Evolutionary conservation across 345 rosid genomes (phyloP).

Genomic region (Dimocarpus longan): DNA sequence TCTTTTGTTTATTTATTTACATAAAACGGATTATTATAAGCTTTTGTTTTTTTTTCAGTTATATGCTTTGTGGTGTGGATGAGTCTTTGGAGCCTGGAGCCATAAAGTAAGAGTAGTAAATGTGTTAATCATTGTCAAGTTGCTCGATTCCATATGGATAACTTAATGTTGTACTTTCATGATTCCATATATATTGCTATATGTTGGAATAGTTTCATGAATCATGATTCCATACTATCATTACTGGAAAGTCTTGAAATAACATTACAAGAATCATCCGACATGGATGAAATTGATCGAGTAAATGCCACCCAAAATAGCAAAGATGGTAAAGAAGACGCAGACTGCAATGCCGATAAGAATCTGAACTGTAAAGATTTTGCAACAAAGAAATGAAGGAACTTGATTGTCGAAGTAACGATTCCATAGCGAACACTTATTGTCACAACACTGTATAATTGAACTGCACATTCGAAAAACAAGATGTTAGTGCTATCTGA

Average conservation of each 20-base stretch:
- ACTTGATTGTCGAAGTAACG: conserved; percentile 23
- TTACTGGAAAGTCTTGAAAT: neutral
- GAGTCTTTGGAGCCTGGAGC: neutral
- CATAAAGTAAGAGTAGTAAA: neutral
- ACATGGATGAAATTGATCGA: conserved; percentile 26
- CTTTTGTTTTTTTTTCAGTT: neutral
- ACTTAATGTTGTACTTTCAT: neutral
- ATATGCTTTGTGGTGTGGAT: no score
- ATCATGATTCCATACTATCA: neutral
- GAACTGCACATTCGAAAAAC: conserved; percentile 7
- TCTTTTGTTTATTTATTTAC: no score
- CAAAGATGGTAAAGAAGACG: conserved; percentile 16
- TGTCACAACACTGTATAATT: neutral
- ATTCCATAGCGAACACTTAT: conserved; percentile 3
- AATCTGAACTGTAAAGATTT: conserved; percentile 24
- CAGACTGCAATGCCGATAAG: neutral
- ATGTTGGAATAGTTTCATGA: neutral
- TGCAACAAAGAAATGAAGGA: conserved; percentile 27
- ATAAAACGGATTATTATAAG: no score
- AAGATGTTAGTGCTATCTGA: neutral
- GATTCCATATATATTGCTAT: no score
- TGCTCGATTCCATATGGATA: neutral
- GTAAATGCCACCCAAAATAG: conserved; percentile 30
- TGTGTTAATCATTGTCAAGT: neutral
- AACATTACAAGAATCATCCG: neutral